phyloP scores from a whole-genome alignment of 768 basidiomycete genomes.

The Lentinula lateritia region DNA sequence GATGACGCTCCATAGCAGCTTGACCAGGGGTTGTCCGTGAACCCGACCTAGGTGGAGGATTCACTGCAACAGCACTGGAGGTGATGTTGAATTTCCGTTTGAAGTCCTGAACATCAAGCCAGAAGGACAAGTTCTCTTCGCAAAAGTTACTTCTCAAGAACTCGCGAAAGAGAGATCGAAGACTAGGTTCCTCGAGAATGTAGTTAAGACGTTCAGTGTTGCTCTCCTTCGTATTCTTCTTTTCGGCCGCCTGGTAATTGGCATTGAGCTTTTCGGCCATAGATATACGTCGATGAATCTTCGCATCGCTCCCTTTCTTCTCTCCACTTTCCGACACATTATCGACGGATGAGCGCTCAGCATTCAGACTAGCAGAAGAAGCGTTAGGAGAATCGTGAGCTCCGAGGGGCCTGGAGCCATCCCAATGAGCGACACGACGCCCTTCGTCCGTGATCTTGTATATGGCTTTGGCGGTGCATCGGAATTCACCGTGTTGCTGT shows the following conservation, averaged over 20 bases:
- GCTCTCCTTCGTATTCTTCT: conserved; percentile 70
- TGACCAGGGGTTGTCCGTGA: conserved; percentile 60
- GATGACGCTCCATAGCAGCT: conserved; percentile 94
- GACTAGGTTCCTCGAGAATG: conserved; percentile 88
- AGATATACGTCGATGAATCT: conserved; percentile 75
- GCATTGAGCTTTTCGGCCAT: conserved; percentile 68
- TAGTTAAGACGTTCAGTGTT: conserved; percentile 88
- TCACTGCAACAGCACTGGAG: conserved; percentile 75
- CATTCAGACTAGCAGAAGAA: conserved; percentile 54
- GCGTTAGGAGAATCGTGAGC: conserved; percentile 54
- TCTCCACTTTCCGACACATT: conserved; percentile 22
- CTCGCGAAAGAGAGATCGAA: conserved; percentile 89
- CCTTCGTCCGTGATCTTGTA: conserved; percentile 96
- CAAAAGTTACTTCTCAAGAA: conserved; percentile 93
- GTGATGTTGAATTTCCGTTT: conserved; percentile 95
- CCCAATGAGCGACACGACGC: conserved; percentile 81
- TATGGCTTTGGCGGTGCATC: conserved; percentile 91
- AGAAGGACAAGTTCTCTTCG: conserved; percentile 97
- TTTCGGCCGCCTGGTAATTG: conserved; percentile 46
- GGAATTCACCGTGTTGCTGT: conserved; percentile 92
- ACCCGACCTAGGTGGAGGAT: conserved; percentile 24
- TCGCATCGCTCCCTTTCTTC: conserved; percentile 42
- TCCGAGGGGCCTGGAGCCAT: conserved; percentile 35
- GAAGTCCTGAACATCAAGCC: conserved; percentile 96
- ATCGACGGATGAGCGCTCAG: conserved; percentile 62